These are phyloP conservation scores for Rhizoclosmatium sp. DNA, from an alignment of 192 early-diverging fungal species.

Conservation along the genomic window DNA sequence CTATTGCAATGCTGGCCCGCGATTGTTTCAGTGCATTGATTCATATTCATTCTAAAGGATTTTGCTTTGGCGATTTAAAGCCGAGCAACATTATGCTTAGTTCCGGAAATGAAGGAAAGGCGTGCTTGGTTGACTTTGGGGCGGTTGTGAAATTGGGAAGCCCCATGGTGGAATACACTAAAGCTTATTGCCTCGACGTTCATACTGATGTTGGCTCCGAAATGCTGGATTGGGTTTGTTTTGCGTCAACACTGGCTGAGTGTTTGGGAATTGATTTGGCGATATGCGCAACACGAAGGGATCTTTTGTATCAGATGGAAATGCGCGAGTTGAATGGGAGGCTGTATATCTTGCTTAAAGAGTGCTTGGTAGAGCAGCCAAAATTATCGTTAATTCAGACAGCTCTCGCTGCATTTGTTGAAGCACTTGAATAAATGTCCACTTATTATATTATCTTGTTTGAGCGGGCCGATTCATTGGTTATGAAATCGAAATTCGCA, in stretches of 20 bases:
- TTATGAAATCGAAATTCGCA: too few relatives aligned
- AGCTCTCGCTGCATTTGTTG: too few relatives aligned
- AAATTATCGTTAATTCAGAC: too few relatives aligned
- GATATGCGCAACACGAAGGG: too few relatives aligned
- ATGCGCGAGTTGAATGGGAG: too few relatives aligned
- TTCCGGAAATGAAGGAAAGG: not conserved
- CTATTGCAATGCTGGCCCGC: not conserved
- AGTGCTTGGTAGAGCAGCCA: too few relatives aligned
- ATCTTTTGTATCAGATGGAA: too few relatives aligned
- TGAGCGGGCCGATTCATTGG: too few relatives aligned
- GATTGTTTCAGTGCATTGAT: not conserved
- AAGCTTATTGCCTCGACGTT: slow-evolving; percentile 6
- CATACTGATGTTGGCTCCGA: not conserved
- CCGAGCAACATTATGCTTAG: not conserved
- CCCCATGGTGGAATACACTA: not conserved
- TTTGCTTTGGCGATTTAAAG: not conserved
- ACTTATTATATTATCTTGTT: too few relatives aligned
- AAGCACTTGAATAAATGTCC: too few relatives aligned
- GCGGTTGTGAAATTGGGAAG: not conserved
- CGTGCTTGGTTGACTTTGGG: not conserved
- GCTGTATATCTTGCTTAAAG: too few relatives aligned
- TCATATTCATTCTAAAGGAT: not conserved
- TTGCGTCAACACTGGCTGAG: slow-evolving; percentile 5
- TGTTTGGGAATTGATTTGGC: not conserved
- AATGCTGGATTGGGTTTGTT: slow-evolving; percentile 5